Evolutionary conservation across 768 basidiomycete genomes (phyloP).

Genomic region (Ephemerocybe angulata): DNA sequence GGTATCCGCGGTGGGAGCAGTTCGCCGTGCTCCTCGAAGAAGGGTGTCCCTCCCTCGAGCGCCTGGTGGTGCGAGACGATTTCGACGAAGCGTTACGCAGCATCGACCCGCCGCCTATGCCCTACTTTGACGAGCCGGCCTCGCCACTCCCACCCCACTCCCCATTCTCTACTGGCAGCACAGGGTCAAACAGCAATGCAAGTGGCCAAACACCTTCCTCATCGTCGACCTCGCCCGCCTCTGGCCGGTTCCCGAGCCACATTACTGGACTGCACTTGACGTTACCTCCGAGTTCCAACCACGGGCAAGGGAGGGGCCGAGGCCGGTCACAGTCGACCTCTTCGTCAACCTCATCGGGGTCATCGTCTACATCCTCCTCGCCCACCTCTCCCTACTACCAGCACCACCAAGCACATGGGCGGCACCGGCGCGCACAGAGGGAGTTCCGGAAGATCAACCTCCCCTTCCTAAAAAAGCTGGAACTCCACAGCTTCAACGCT

Average conservation of each 20-base stretch:
- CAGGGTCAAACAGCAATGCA: not conserved
- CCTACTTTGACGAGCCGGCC: not conserved
- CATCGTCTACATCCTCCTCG: slow-evolving; percentile 3
- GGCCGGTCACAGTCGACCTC: not conserved
- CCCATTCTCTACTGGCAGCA: not conserved
- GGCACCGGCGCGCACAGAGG: not conserved
- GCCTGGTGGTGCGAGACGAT: slow-evolving; percentile 24
- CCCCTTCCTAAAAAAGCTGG: slow-evolving; percentile 1
- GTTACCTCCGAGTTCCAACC: not conserved
- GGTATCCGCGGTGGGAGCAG: slow-evolving; percentile 20
- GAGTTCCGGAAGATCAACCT: slow-evolving; percentile 7
- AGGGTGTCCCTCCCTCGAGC: slow-evolving; percentile 21
- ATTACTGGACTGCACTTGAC: not conserved
- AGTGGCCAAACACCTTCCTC: not conserved
- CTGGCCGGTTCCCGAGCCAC: not conserved
- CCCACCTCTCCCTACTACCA: not conserved
- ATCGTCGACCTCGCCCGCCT: not conserved
- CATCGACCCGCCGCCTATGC: slow-evolving; percentile 16
- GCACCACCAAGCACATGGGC: not conserved
- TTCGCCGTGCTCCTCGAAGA: slow-evolving; percentile 18
- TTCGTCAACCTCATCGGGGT: not conserved
- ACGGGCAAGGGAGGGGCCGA: not conserved
- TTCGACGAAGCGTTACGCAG: slow-evolving; percentile 19
- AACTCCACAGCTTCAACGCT: not conserved
- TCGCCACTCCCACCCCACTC: not conserved